Conservation (phyloP, 257 asterid genomes). For the Handroanthus guayacan region DNA sequence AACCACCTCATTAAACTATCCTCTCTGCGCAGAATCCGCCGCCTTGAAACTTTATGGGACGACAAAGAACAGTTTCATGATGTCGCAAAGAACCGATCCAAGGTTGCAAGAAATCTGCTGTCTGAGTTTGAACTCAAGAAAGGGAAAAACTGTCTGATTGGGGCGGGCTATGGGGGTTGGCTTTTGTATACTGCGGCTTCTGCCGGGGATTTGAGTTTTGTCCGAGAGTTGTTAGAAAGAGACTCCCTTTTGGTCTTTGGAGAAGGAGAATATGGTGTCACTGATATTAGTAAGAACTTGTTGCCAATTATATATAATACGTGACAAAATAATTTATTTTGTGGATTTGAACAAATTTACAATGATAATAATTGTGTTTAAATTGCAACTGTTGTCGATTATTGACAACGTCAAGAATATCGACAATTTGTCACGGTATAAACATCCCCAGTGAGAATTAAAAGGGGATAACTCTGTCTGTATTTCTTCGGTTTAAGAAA, state of each 20-base stretch:
- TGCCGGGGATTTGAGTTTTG: constrained; percentile 82
- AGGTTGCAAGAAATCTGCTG: constrained; percentile 67
- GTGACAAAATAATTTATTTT: too few relatives aligned
- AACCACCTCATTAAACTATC: constrained; percentile 89
- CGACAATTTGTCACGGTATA: too few relatives aligned
- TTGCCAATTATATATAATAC: too few relatives aligned
- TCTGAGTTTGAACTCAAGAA: constrained; percentile 64
- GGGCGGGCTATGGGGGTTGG: constrained; percentile 96
- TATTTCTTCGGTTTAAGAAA: too few relatives aligned
- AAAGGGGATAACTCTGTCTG: too few relatives aligned
- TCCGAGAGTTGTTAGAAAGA: constrained; percentile 65
- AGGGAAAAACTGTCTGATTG: constrained; percentile 66
- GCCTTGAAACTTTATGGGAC: constrained; percentile 97
- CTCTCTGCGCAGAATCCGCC: constrained; percentile 84
- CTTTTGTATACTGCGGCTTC: constrained; percentile 93
- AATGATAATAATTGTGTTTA: too few relatives aligned
- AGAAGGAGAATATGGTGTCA: constrained; percentile 92
- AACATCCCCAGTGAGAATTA: too few relatives aligned
- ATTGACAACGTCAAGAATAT: too few relatives aligned
- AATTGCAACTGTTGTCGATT: too few relatives aligned
- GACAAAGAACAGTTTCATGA: constrained; percentile 85
- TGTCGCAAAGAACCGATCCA: constrained; percentile 77
- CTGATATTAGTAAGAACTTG: constrained; percentile 49
- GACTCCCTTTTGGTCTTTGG: constrained; percentile 92
- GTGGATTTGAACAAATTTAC: too few relatives aligned